These are phyloP conservation scores for Medicago arabica DNA, from an alignment of 306 rosid species.

Conservation along the genomic window DNA sequence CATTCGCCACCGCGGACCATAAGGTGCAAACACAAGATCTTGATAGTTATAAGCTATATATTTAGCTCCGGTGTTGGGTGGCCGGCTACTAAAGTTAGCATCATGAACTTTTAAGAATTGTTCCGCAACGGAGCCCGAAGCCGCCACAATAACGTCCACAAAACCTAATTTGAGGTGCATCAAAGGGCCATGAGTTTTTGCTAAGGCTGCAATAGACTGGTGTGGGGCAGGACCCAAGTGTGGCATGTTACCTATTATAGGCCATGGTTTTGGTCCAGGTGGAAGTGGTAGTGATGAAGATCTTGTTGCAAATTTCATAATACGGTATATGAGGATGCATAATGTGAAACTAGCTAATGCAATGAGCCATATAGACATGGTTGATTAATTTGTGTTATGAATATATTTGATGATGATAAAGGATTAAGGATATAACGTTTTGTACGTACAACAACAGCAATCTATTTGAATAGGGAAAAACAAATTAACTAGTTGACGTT, in stretches of 20 bases:
- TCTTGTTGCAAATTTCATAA: constrained; percentile 19
- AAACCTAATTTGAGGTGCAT: constrained; percentile 74
- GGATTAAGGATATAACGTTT: neutral
- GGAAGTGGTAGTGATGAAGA: constrained; percentile 51
- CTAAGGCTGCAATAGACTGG: constrained; percentile 68
- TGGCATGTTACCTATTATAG: constrained; percentile 76
- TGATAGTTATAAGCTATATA: constrained; percentile 73
- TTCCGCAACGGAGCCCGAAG: constrained; percentile 75
- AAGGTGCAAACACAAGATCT: constrained; percentile 83
- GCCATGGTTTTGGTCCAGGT: constrained; percentile 95
- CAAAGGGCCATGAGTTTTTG: constrained; percentile 68
- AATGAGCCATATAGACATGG: constrained; percentile 45
- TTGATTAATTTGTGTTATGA: neutral
- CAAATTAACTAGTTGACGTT: neutral
- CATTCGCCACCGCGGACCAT: constrained; percentile 80
- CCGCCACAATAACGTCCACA: constrained; percentile 71
- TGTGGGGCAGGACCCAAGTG: constrained; percentile 77
- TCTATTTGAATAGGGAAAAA: neutral
- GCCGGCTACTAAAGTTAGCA: constrained; percentile 76
- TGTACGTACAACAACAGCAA: neutral
- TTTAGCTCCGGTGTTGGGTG: constrained; percentile 81
- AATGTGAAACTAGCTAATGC: constrained; percentile 26
- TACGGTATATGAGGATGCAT: constrained; percentile 35
- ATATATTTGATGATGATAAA: neutral
- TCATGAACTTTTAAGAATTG: constrained; percentile 75